A percentile compares a stretch with the other conserved stretches of the same genome.
These are phyloP conservation scores for Detonula confervacea DNA, from an alignment of 352 stramenopile genomes.

Conservation along the genomic window DNA sequence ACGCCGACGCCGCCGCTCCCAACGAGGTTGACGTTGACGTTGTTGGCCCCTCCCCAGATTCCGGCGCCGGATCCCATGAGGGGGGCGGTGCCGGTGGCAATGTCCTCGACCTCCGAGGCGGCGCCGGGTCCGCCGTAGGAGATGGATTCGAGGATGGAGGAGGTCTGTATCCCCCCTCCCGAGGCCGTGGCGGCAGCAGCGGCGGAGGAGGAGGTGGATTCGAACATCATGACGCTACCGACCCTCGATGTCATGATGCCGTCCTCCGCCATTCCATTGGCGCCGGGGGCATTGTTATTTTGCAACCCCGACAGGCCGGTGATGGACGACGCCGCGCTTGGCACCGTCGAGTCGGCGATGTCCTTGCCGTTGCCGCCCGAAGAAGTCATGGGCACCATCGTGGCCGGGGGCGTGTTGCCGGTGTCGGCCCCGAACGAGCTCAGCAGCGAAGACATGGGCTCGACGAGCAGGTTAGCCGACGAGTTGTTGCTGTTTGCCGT, in stretches of 20 bases:
- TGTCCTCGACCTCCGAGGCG: background rate
- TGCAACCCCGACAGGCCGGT: slow-evolving; percentile 44
- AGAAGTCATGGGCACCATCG: slow-evolving; percentile 1
- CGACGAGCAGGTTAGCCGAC: slow-evolving; percentile 18
- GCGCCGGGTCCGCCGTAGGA: slow-evolving; percentile 12
- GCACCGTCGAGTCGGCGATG: slow-evolving; percentile 37
- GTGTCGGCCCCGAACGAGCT: slow-evolving; percentile 14
- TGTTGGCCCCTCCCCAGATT: slow-evolving; percentile 40
- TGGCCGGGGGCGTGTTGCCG: background rate
- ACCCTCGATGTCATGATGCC: slow-evolving; percentile 39
- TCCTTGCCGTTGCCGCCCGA: slow-evolving; percentile 9
- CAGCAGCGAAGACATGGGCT: slow-evolving; percentile 49
- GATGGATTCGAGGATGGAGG: slow-evolving; percentile 58
- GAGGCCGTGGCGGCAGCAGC: background rate
- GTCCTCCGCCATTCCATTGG: slow-evolving; percentile 29
- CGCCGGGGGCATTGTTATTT: no score
- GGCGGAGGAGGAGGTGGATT: slow-evolving; percentile 21
- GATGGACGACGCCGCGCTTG: slow-evolving; percentile 58
- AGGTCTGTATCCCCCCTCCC: slow-evolving; percentile 34
- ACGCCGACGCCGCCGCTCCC: no score
- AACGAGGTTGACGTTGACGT: slow-evolving; percentile 28
- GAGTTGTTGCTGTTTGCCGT: no score
- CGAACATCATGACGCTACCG: slow-evolving; percentile 57
- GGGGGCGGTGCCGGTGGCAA: background rate
- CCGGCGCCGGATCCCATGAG: slow-evolving; percentile 7